phyloP scores from a whole-genome alignment of 2,329 filamentous ascomycete species.

The Fusarium protoensiforme region DNA sequence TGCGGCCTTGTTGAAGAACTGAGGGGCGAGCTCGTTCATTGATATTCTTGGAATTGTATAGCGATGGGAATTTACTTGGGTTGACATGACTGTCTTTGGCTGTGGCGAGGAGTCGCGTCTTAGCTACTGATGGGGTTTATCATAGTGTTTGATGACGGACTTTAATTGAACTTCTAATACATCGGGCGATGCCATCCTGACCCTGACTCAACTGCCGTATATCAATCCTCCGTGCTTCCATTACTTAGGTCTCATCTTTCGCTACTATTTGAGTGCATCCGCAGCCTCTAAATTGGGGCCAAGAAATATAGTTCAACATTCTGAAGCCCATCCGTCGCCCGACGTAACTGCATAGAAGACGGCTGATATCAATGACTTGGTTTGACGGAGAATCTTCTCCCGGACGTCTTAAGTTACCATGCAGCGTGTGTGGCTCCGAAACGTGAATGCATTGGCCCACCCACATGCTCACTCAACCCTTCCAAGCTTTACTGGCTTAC shows the following conservation, averaged over 20 bases:
- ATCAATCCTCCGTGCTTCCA: background rate
- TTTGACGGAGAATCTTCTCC: background rate
- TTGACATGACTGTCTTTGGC: background rate
- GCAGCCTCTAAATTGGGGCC: background rate
- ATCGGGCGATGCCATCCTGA: background rate
- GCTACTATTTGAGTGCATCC: background rate
- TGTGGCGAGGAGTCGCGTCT: background rate
- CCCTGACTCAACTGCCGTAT: background rate
- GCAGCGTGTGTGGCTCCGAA: background rate
- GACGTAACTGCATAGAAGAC: background rate
- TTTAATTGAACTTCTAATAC: background rate
- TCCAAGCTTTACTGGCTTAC: background rate
- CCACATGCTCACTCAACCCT: background rate
- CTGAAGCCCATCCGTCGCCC: background rate
- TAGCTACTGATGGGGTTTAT: background rate
- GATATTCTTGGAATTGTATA: background rate
- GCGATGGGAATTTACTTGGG: background rate
- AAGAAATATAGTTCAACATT: background rate
- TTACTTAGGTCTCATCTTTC: background rate
- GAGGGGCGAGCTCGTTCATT: background rate
- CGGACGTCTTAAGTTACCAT: background rate
- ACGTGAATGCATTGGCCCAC: background rate
- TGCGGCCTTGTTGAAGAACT: conserved; percentile 1
- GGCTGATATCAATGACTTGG: background rate
- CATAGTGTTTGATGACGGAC: background rate